These are phyloP conservation scores for Lojkania enalia DNA, from an alignment of 2,329 filamentous ascomycete genomes.

Conservation along the genomic window DNA sequence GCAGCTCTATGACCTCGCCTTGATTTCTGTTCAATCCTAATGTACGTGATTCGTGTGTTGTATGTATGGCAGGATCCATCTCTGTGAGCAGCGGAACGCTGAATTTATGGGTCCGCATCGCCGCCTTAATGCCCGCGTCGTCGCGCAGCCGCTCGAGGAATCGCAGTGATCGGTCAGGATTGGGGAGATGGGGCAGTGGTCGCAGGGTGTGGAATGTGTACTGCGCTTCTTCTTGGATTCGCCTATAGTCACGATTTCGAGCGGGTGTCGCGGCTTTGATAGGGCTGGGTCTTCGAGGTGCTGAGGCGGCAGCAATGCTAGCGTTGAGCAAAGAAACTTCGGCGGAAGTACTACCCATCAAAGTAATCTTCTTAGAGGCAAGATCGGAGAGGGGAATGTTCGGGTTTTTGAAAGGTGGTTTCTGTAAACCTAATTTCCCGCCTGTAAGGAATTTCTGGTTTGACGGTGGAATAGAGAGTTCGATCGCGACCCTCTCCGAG, in stretches of 20 bases:
- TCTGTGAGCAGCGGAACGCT: conserved; percentile 85
- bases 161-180: conserved; percentile 68
- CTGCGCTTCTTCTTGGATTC: conserved; percentile 59
- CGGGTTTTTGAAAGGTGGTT: conserved; percentile 65
- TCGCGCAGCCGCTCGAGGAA: conserved; percentile 76
- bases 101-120: conserved; percentile 85
- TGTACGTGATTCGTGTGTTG: conserved; percentile 77
- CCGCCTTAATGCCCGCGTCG: conserved; percentile 81
- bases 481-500: conserved; percentile 59
- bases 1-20: conserved; percentile 87
- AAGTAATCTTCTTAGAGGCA: conserved; percentile 62
- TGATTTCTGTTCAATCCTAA: conserved; percentile 85
- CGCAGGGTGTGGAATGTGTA: conserved; percentile 83
- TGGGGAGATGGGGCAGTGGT: conserved; percentile 76
- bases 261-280: conserved; percentile 47
- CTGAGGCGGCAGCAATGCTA: conserved; percentile 43
- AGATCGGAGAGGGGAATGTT: conserved; percentile 55
- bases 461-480: conserved; percentile 61
- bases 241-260: conserved; percentile 51
- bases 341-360: conserved; percentile 66
- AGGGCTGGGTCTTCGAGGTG: conserved; percentile 45
- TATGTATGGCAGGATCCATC: conserved; percentile 89
- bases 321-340: conserved; percentile 60
- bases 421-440: conserved; percentile 66
- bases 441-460: conserved; percentile 71